A percentile compares a stretch with the other conserved stretches of the same genome.
phyloP scores from a whole-genome alignment of 805 yeast species.

The Candida piceae region DNA sequence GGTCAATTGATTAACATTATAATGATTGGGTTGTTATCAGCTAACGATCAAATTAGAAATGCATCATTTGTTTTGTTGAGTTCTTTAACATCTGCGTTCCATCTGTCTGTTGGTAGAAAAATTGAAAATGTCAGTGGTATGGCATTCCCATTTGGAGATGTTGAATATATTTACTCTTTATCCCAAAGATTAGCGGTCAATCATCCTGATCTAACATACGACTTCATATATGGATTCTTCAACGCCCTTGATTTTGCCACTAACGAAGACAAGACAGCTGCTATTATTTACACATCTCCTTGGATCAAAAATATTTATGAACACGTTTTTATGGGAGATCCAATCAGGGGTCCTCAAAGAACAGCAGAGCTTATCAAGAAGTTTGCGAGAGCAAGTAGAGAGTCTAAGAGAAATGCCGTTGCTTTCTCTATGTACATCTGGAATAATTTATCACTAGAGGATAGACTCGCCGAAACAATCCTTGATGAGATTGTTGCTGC shows the following conservation, averaged over 20 bases:
- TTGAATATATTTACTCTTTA: slow-evolving; percentile 52
- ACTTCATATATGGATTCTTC: slow-evolving; percentile 47
- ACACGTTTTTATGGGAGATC: slow-evolving; percentile 49
- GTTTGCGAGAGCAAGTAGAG: slow-evolving; percentile 53
- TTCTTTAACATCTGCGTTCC: slow-evolving; percentile 54
- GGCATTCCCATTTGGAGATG: slow-evolving; percentile 63
- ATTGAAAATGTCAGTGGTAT: slow-evolving; percentile 52
- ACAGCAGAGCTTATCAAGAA: slow-evolving; percentile 58
- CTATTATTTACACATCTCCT: slow-evolving; percentile 55
- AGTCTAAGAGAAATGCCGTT: slow-evolving; percentile 43
- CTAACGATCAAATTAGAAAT: slow-evolving; percentile 52
- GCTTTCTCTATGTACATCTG: slow-evolving; percentile 59
- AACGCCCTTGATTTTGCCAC: slow-evolving; percentile 42
- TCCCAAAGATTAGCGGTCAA: slow-evolving; percentile 51
- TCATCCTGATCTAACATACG: slow-evolving; percentile 56
- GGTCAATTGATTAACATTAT: slow-evolving; percentile 61
- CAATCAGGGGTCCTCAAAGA: slow-evolving; percentile 54
- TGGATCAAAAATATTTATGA: slow-evolving; percentile 69
- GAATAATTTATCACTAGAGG: slow-evolving; percentile 60
- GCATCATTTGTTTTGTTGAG: slow-evolving; percentile 61
- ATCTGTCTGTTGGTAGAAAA: slow-evolving; percentile 53
- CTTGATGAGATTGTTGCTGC: slow-evolving; percentile 72
- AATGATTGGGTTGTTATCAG: slow-evolving; percentile 62
- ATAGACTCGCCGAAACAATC: slow-evolving; percentile 49
- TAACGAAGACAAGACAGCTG: slow-evolving; percentile 30